phyloP scores from a whole-genome alignment of 805 yeast species.

The Suhomyces pyralidae region DNA sequence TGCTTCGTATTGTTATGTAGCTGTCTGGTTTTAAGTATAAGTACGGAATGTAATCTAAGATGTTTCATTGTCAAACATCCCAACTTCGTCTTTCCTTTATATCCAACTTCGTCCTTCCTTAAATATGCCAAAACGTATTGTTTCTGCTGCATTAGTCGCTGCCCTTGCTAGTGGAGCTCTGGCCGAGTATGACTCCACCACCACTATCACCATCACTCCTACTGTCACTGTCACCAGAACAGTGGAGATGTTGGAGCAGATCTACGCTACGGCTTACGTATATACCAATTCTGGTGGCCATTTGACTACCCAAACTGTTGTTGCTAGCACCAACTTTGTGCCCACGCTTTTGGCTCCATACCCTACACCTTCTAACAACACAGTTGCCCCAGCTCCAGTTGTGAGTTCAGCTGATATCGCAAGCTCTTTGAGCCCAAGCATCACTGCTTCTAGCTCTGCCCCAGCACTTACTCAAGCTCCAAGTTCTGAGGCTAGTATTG shows the following conservation, averaged over 20 bases:
- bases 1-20: background rate
- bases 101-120: conserved; percentile 1
- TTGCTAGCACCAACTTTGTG: conserved; percentile 14
- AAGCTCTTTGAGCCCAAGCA: too few relatives aligned
- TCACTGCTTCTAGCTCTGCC: background rate
- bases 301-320: conserved; percentile 26
- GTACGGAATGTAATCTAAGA: background rate
- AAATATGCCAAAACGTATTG: background rate
- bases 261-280: conserved; percentile 28
- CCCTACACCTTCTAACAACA: conserved; percentile 7
- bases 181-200: conserved; percentile 18
- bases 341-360: conserved; percentile 1
- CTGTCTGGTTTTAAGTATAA: background rate
- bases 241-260: conserved; percentile 21
- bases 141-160: background rate
- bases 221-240: conserved; percentile 30
- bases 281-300: conserved; percentile 28
- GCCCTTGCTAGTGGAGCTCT: conserved; percentile 10
- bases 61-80: background rate
- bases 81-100: conserved; percentile 1
- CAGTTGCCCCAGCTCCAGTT: conserved; percentile 2
- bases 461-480: background rate
- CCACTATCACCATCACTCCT: conserved; percentile 27
- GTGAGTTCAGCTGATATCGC: background rate
- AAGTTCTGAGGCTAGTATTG: background rate